phyloP scores from a whole-genome alignment of 2,329 filamentous ascomycete species.

The Cadophora sp. region DNA sequence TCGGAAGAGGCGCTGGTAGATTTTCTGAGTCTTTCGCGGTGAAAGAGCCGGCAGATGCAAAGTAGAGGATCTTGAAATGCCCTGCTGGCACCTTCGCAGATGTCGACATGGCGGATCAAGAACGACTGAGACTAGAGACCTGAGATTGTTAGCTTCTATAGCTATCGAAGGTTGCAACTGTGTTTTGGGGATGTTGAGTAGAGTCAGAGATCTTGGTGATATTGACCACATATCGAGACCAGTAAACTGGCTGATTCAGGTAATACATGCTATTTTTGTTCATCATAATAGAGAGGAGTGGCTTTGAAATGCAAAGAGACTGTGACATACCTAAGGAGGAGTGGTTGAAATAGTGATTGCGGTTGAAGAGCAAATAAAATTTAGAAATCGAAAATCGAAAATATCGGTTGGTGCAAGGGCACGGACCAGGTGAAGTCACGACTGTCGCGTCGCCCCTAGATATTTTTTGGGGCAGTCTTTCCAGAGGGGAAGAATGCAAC shows the following conservation, averaged over 20 bases:
- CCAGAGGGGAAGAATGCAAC: not conserved
- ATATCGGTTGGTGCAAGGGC: not conserved
- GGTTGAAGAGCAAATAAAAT: not conserved
- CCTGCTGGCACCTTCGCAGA: slow-evolving; percentile 47
- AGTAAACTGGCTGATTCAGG: slow-evolving; percentile 51
- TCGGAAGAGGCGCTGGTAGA: slow-evolving; percentile 69
- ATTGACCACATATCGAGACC: slow-evolving; percentile 61
- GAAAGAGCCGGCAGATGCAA: slow-evolving; percentile 75
- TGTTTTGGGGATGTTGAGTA: slow-evolving; percentile 22
- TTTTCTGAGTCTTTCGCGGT: slow-evolving; percentile 72
- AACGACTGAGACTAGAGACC: not conserved
- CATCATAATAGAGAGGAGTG: slow-evolving; percentile 42
- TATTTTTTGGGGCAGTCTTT: slow-evolving; percentile 14
- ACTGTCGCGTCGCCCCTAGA: slow-evolving; percentile 24
- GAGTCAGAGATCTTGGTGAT: slow-evolving; percentile 74
- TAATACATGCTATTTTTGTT: slow-evolving; percentile 52
- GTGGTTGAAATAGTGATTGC: not conserved
- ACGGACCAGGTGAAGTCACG: slow-evolving; percentile 20
- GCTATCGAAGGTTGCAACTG: slow-evolving; percentile 13
- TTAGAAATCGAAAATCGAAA: not conserved
- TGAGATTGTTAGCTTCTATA: slow-evolving; percentile 21
- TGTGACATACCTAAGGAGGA: slow-evolving; percentile 30
- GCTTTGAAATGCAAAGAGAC: not conserved
- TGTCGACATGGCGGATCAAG: slow-evolving; percentile 27
- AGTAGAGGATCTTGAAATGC: slow-evolving; percentile 84